Conservation (phyloP, 2,329 filamentous ascomycete genomes). For the Colletotrichum incanum region DNA sequence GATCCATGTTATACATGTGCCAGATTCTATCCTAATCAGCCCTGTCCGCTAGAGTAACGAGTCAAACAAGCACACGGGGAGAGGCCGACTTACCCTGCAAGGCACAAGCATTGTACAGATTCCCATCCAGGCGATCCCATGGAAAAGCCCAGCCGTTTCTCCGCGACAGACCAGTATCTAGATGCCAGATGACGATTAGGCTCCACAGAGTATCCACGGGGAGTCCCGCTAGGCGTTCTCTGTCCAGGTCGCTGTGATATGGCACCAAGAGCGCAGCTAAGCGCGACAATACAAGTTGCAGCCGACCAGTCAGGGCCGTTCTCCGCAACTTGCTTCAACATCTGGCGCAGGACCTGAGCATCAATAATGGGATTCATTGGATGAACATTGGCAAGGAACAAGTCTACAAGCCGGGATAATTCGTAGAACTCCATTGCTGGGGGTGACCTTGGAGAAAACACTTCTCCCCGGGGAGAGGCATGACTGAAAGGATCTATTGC, state of each 20-base stretch:
- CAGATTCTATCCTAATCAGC: constrained; percentile 36
- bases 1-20: constrained; percentile 44
- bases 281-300: constrained; percentile 40
- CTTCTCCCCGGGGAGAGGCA: constrained; percentile 25
- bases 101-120: constrained; percentile 42
- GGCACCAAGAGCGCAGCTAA: constrained; percentile 39
- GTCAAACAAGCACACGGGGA: constrained; percentile 2
- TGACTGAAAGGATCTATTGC: constrained; percentile 34
- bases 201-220: constrained; percentile 36
- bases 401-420: constrained; percentile 30
- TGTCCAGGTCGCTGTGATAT: constrained; percentile 39
- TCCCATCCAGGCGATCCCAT: constrained; percentile 40
- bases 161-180: constrained; percentile 41
- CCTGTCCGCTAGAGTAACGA: neutral
- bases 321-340: constrained; percentile 41
- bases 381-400: constrained; percentile 37
- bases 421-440: constrained; percentile 41
- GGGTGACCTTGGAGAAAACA: constrained; percentile 30
- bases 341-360: constrained; percentile 26
- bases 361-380: constrained; percentile 40
- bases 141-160: constrained; percentile 40
- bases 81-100: constrained; percentile 33
- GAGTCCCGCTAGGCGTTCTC: constrained; percentile 34
- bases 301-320: constrained; percentile 44
- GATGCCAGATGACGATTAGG: constrained; percentile 39